Percentiles rank a stretch among this genome's conserved stretches.
phyloP scores from a whole-genome alignment of 1,284 basidiomycete genomes.

The Tausonia pullulans region DNA sequence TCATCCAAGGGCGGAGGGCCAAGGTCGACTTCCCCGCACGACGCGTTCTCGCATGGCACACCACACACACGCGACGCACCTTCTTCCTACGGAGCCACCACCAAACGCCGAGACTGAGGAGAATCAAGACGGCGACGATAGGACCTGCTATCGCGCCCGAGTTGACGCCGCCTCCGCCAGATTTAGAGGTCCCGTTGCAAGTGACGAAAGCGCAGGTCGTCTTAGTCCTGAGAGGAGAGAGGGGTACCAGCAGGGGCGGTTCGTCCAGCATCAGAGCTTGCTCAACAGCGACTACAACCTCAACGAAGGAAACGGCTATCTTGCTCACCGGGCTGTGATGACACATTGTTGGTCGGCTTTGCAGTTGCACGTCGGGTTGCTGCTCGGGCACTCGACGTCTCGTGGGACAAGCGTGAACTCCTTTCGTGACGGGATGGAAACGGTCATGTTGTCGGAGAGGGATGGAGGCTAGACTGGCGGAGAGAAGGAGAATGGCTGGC shows the following conservation, averaged over 20 bases:
- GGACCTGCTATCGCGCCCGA: conserved; percentile 34
- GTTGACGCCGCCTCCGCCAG: conserved; percentile 23
- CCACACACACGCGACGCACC: conserved; percentile 22
- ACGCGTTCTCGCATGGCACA: no score
- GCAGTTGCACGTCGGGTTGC: conserved; percentile 29
- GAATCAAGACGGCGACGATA: conserved; percentile 32
- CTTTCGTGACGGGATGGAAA: not conserved
- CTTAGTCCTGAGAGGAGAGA: conserved; percentile 25
- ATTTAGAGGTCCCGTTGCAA: conserved; percentile 21
- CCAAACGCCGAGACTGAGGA: conserved; percentile 30
- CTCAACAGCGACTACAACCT: not conserved
- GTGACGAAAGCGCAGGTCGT: conserved; percentile 29
- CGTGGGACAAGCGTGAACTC: not conserved
- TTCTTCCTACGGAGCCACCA: conserved; percentile 34
- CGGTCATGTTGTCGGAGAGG: not conserved
- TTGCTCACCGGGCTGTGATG: conserved; percentile 27
- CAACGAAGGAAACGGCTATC: not conserved
- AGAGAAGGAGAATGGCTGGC: not conserved
- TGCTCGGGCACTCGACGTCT: conserved; percentile 22
- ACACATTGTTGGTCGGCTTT: conserved; percentile 27
- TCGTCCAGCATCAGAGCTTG: not conserved
- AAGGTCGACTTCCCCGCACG: no score
- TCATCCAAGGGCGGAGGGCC: not conserved
- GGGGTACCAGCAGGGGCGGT: not conserved
- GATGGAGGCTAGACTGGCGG: not conserved